Base-by-base conservation (phyloP, 805 yeast genomes). In the Metschnikowia reukaufii region DNA sequence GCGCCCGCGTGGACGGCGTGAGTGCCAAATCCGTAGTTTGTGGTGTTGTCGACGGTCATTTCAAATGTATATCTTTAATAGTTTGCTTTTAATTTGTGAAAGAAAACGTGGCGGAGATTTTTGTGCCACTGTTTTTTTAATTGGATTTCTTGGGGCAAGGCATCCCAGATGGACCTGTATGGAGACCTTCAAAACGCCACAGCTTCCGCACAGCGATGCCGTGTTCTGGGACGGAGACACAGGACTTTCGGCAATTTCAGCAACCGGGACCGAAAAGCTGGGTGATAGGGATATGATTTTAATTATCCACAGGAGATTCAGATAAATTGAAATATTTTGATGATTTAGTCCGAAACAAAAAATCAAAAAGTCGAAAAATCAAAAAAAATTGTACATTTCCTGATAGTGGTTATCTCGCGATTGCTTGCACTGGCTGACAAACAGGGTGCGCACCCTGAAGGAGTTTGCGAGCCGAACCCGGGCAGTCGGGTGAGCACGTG, bases 1-100 rank as follows among this genome's bases (percentile, higher is more conserved):
- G 90, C 77, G 54, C 96, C 96, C 25, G 86, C 86, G 68, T 88
- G 96, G 58, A 88, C 85, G 47, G 96, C 96, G 60, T 76, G 77
- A 44, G 96, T 88, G 49, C 86, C 91, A 62, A 88, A 88, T 13
- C 76, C 76, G 66, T 62, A 70, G 47, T 63, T 54, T n/a, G 40
- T 43, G 20, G 57, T 32, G 47, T 58, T 51, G 50, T 69, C 71
- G 54, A 68, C 67, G 36, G 79, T 73, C 79, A 75, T 73, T 16
- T 29, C 4, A 5, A 18, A 10, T 27, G 33, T 15, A 21, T 16
- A 17, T 33, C 60, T 27, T 21, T 4, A 16, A 21, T 15, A n/a
- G 33, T 15, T 29, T 43, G 15, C 23, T 37, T 29, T 36, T 18
- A 31, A 13, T 20, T 19, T 16, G 23, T 7, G 8, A 16, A 42